These are phyloP conservation scores for Rhododendron griersonianum DNA, from an alignment of 148 eudicot genomes.

Conservation along the genomic window DNA sequence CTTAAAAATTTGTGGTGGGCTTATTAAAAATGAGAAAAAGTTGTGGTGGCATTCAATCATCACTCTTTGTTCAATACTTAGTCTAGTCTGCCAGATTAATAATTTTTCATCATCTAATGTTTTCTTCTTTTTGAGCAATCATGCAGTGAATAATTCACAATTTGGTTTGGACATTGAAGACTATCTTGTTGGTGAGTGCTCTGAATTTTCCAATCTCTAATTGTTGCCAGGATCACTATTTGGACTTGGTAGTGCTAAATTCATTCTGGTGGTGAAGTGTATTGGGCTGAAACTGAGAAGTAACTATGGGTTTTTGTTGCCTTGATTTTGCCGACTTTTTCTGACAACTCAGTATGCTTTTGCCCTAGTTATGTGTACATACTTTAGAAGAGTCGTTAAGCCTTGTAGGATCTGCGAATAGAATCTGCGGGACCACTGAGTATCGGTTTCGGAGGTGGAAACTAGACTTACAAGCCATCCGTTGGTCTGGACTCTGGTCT, in stretches of 20 bases:
- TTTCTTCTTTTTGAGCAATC: slow-evolving; percentile 10
- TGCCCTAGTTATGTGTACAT: neutral
- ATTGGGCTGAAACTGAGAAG: neutral
- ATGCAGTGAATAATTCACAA: slow-evolving; percentile 68
- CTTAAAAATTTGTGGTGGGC: neutral
- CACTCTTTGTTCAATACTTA: neutral
- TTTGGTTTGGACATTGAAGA: slow-evolving; percentile 91
- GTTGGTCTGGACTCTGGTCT: neutral
- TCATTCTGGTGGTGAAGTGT: neutral
- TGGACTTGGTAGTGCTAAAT: neutral
- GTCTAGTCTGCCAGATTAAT: neutral
- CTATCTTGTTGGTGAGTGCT: slow-evolving; percentile 88
- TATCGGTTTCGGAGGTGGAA: neutral
- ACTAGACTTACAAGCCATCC: neutral
- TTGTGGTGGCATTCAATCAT: neutral
- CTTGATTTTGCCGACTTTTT: neutral
- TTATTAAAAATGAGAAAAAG: neutral
- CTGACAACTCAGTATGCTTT: neutral
- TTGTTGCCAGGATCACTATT: neutral
- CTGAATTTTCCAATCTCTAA: neutral
- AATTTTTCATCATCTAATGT: neutral
- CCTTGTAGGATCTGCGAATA: neutral
- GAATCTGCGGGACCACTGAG: neutral
- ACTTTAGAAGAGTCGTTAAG: neutral
- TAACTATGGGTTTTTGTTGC: neutral